Conservation (phyloP, 768 basidiomycete species). For the Hemileccinum rubropunctum region DNA sequence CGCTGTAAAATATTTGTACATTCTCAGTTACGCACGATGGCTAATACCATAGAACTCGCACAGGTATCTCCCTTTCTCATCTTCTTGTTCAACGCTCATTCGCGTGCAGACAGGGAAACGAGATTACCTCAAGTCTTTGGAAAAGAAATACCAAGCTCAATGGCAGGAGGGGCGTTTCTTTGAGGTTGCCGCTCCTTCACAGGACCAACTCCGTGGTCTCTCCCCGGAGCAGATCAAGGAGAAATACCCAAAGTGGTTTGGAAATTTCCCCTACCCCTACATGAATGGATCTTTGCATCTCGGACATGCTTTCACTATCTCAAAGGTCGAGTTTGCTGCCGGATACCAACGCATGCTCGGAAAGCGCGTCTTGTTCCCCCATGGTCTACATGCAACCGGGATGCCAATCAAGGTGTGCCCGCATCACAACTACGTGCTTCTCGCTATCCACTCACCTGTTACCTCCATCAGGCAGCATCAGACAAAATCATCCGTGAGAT, state of each 20-base stretch:
- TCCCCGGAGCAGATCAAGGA: conserved; percentile 63
- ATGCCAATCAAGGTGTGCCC: conserved; percentile 95
- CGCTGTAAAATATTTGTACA: conserved; percentile 31
- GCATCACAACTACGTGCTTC: neutral
- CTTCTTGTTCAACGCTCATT: conserved; percentile 4
- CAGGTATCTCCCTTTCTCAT: conserved; percentile 40
- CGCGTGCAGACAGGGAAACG: conserved; percentile 81
- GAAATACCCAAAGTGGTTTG: conserved; percentile 95
- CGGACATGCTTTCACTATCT: conserved; percentile 97
- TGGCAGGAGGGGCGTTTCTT: conserved; percentile 82
- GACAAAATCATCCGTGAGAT: conserved; percentile 98
- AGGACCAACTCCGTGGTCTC: conserved; percentile 61
- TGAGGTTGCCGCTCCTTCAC: conserved; percentile 77
- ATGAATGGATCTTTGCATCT: conserved; percentile 98
- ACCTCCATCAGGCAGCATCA: conserved; percentile 70
- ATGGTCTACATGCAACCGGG: conserved; percentile 96
- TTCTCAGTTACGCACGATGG: conserved; percentile 38
- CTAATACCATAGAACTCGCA: conserved; percentile 63
- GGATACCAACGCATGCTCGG: conserved; percentile 96
- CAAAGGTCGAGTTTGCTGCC: conserved; percentile 95
- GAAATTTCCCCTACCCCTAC: conserved; percentile 94
- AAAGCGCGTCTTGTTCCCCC: conserved; percentile 93
- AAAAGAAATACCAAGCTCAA: conserved; percentile 77
- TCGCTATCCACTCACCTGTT: neutral
- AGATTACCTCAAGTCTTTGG: conserved; percentile 80